Evolutionary conservation across 2,329 filamentous ascomycete species (phyloP).

Genomic region (Sarocladiaceae sp.): DNA sequence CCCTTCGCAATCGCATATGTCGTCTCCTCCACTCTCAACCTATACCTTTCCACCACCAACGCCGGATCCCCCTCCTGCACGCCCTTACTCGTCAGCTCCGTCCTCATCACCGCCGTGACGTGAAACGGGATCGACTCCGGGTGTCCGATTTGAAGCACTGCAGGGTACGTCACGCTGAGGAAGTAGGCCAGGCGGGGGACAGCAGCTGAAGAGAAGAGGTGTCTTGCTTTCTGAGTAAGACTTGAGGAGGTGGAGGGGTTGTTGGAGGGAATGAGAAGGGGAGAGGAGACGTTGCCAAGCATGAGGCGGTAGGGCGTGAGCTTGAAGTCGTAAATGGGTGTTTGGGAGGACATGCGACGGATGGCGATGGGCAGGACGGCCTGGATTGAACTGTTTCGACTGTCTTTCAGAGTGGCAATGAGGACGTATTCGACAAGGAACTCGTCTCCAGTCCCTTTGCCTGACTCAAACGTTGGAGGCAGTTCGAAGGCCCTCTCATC

Average conservation of each 20-base stretch:
- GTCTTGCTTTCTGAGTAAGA: slow-evolving; percentile 23
- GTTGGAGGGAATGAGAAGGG: slow-evolving; percentile 21
- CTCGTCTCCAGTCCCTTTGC: slow-evolving; percentile 12
- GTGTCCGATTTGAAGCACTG: slow-evolving; percentile 18
- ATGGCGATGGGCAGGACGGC: slow-evolving; percentile 16
- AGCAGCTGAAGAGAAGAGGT: slow-evolving; percentile 24
- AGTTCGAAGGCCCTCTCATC: slow-evolving; percentile 12
- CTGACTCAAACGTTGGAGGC: slow-evolving; percentile 12
- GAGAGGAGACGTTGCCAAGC: slow-evolving; percentile 12
- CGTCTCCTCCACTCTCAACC: slow-evolving; percentile 12
- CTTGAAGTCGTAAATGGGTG: slow-evolving; percentile 12
- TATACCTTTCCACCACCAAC: slow-evolving; percentile 11
- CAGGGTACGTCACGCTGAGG: slow-evolving; percentile 17
- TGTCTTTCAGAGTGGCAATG: slow-evolving; percentile 17
- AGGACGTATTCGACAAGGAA: slow-evolving; percentile 26
- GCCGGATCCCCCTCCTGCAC: slow-evolving; percentile 13
- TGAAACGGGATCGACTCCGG: slow-evolving; percentile 15
- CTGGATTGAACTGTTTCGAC: background rate
- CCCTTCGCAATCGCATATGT: slow-evolving; percentile 14
- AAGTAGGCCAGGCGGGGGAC: slow-evolving; percentile 20
- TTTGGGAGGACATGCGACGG: background rate
- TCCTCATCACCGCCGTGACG: slow-evolving; percentile 12
- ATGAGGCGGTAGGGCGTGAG: background rate
- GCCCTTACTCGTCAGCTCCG: slow-evolving; percentile 13
- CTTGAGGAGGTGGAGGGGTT: slow-evolving; percentile 21